Evolutionary conservation across 441 rosid species (phyloP).

Genomic region (Adansonia gregorii): DNA sequence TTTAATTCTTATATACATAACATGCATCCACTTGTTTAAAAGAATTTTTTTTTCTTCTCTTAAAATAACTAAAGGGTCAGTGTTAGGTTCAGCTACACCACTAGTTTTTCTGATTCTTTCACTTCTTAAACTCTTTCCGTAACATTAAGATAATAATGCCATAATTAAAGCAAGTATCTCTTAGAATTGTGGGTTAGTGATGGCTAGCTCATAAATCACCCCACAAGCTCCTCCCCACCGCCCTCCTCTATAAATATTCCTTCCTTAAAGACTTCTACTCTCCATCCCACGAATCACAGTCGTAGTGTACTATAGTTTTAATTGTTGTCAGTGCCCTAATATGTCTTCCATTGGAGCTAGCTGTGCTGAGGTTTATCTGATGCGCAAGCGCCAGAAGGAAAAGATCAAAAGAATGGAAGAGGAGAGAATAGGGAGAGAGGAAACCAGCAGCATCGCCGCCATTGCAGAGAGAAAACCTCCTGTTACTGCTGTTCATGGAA

Average conservation of each 20-base stretch:
- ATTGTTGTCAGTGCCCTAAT: too few species aligned
- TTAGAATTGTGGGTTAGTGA: slow-evolving; percentile 19
- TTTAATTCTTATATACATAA: background rate
- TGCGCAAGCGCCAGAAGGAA: slow-evolving; percentile 44
- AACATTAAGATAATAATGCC: background rate
- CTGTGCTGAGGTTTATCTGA: slow-evolving; percentile 43
- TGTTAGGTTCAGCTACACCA: background rate
- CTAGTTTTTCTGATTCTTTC: background rate
- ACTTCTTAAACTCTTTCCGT: background rate
- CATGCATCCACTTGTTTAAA: slow-evolving; percentile 17
- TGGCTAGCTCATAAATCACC: slow-evolving; percentile 20
- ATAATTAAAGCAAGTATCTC: background rate
- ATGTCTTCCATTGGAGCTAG: slow-evolving; percentile 55
- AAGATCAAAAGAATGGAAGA: slow-evolving; percentile 43
- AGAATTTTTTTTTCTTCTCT: background rate
- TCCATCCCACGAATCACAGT: background rate
- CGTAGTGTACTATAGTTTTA: background rate
- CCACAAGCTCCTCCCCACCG: background rate
- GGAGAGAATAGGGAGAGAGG: slow-evolving; percentile 27
- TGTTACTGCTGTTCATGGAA: slow-evolving; percentile 5
- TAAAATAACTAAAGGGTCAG: background rate
- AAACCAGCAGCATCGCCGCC: background rate
- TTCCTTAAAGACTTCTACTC: background rate
- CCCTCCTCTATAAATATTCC: slow-evolving; percentile 29
- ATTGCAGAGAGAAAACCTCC: slow-evolving; percentile 17